A percentile compares a stretch with the other conserved stretches of the same genome.
phyloP scores from a whole-genome alignment of 768 basidiomycete genomes.

The Trametes cingulata region DNA sequence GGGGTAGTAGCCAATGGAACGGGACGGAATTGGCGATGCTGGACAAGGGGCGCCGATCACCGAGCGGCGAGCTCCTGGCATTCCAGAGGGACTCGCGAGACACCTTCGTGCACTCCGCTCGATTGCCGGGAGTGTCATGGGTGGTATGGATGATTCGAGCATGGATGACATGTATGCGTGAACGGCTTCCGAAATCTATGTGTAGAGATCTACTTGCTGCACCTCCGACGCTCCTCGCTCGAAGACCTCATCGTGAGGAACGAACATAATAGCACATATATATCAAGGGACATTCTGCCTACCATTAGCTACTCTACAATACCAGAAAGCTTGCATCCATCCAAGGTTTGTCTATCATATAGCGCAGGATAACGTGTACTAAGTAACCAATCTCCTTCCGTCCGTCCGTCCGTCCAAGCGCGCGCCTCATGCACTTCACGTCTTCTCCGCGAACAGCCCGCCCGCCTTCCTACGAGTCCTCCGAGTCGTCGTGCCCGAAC shows the following conservation, averaged over 20 bases:
- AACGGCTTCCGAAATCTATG: no score
- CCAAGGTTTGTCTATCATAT: slow-evolving; percentile 14
- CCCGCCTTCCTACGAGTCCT: slow-evolving; percentile 12
- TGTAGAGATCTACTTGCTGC: no score
- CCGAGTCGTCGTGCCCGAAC: slow-evolving; percentile 60
- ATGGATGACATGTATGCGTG: no score
- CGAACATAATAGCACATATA: slow-evolving; percentile 8
- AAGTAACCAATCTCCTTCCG: not conserved
- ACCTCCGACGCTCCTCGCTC: no score
- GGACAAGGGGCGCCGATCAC: not conserved
- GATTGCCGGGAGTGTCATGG: slow-evolving; percentile 9
- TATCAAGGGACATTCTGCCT: not conserved
- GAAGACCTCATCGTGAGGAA: not conserved
- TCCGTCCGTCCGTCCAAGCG: no score
- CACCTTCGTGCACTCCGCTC: not conserved
- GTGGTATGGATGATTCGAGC: no score
- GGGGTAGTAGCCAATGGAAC: slow-evolving; percentile 10
- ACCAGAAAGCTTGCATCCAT: not conserved
- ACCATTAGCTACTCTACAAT: slow-evolving; percentile 17
- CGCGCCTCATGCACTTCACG: not conserved
- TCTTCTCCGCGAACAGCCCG: not conserved
- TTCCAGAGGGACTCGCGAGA: no score
- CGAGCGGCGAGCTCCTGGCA: not conserved
- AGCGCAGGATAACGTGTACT: not conserved
- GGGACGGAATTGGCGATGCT: not conserved